Conservation (phyloP, 2,329 filamentous ascomycete species). For the Penicillium sp. region DNA sequence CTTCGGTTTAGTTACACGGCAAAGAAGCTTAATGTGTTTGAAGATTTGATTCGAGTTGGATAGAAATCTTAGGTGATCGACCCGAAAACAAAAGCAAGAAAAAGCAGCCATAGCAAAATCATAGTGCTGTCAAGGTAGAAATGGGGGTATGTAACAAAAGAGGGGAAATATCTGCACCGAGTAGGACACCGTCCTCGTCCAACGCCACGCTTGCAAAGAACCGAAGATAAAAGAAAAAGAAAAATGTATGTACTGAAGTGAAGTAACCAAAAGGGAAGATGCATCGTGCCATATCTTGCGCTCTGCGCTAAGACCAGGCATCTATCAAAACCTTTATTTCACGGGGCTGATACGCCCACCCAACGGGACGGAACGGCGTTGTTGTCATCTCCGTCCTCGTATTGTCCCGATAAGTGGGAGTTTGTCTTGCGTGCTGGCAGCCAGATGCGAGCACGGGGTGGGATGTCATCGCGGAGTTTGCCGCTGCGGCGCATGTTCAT, state of each 20-base stretch:
- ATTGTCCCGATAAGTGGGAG: slow-evolving; percentile 19
- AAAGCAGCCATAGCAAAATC: neutral
- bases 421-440: slow-evolving; percentile 53
- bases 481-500: slow-evolving; percentile 66
- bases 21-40: neutral
- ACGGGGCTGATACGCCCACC: slow-evolving; percentile 21
- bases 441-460: slow-evolving; percentile 59
- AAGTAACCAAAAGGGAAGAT: neutral
- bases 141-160: slow-evolving; percentile 15
- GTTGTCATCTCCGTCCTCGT: slow-evolving; percentile 24
- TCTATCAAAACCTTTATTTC: neutral
- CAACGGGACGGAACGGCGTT: slow-evolving; percentile 22
- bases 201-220: slow-evolving; percentile 23
- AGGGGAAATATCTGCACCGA: slow-evolving; percentile 11
- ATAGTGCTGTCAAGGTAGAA: neutral
- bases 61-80: slow-evolving; percentile 8
- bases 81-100: slow-evolving; percentile 9
- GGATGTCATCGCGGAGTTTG: slow-evolving; percentile 57
- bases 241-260: slow-evolving; percentile 13
- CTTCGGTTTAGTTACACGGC: neutral
- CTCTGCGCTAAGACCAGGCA: slow-evolving; percentile 11
- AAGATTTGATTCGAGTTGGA: neutral
- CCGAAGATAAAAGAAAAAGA: neutral
- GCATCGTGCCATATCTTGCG: slow-evolving; percentile 4
- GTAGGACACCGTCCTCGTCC: slow-evolving; percentile 16